Base-by-base conservation (phyloP, 192 early-diverging fungal species). In the Coemansia reversa region DNA sequence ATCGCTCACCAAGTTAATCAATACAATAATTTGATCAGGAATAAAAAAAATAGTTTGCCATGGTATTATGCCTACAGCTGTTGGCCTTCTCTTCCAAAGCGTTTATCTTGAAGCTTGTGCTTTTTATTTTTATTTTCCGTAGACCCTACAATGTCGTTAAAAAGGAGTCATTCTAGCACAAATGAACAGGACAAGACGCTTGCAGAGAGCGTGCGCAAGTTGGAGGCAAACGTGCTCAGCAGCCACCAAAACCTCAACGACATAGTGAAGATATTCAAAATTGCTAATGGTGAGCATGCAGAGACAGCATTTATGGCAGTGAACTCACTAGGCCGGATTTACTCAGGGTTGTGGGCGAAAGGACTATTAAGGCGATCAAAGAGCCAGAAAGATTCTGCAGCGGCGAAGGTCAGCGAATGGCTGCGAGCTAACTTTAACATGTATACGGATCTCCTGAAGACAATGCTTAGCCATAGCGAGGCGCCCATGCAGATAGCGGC, bases 221-320 rank as follows among this genome's bases (percentile, higher is more conserved):
- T 90, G 35, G 94, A 93, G 69, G 79, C 83, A 19, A 82, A 74
- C 27, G 81, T 91, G 30, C 81, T 86, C 19, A 84, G 82, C 51
- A 87, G 84, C 69, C 90, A 87, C 72, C 79, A 89, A 25, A 81
- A 89, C 48, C 75, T 94, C 12, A 93, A 93, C 75, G 88, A 91
- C 63, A 79, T 96, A 45, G 87, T 88, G 5, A 74, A 81, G 18
- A 75, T 96, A 35, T 62, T 74, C 33, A 33, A 24, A 2, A 39
- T 72, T 8, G 61, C 67, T 12, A 80, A 88, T 73, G 51, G 69
- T n/a, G 72, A 75, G 18, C 61, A 66, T 9, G 73, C 76, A 4
- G 87, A 88, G 52, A 71, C 88, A 0, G 82, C 84, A 20, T 86
- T 93, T 72, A 83, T 87, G 0, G 86, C 89, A 4, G 85, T 92